Evolutionary conservation across 2,329 filamentous ascomycete species (phyloP).

Genomic region (Cladosporium phlei): DNA sequence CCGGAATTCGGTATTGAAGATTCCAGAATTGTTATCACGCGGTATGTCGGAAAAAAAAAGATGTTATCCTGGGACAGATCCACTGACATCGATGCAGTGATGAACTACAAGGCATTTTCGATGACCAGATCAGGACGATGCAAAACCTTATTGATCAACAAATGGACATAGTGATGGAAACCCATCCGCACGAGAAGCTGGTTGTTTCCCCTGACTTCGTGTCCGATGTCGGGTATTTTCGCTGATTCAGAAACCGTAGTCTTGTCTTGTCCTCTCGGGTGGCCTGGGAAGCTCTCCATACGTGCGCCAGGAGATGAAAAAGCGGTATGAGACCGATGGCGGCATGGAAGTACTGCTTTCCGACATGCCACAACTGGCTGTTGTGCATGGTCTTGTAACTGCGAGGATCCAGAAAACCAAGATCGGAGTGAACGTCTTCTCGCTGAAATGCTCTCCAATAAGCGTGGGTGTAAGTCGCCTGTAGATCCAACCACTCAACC

Average conservation of each 20-base stretch:
- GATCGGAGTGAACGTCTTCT: conserved; percentile 6
- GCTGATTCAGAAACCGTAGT: conserved; percentile 6
- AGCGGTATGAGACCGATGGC: conserved; percentile 29
- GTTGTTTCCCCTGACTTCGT: neutral
- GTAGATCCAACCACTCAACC: too few relatives aligned
- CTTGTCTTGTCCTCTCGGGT: conserved; percentile 39
- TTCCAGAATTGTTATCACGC: conserved; percentile 33
- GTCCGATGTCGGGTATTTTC: neutral
- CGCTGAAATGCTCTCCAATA: conserved; percentile 11
- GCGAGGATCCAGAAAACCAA: neutral
- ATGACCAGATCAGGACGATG: conserved; percentile 34
- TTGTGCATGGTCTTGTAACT: conserved; percentile 5
- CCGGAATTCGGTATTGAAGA: conserved; percentile 29
- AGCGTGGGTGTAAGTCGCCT: too few relatives aligned
- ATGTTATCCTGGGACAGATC: neutral
- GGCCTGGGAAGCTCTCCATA: conserved; percentile 42
- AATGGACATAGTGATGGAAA: conserved; percentile 28
- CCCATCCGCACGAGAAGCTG: conserved; percentile 29
- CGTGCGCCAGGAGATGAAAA: conserved; percentile 34
- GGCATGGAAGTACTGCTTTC: conserved; percentile 31
- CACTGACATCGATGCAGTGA: conserved; percentile 16
- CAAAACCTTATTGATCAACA: conserved; percentile 35
- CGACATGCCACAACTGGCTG: conserved; percentile 7
- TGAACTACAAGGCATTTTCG: conserved; percentile 33
- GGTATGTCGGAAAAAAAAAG: conserved; percentile 12